Conservation (phyloP, 129 eudicot genomes). For the Artemisia tridentata region DNA sequence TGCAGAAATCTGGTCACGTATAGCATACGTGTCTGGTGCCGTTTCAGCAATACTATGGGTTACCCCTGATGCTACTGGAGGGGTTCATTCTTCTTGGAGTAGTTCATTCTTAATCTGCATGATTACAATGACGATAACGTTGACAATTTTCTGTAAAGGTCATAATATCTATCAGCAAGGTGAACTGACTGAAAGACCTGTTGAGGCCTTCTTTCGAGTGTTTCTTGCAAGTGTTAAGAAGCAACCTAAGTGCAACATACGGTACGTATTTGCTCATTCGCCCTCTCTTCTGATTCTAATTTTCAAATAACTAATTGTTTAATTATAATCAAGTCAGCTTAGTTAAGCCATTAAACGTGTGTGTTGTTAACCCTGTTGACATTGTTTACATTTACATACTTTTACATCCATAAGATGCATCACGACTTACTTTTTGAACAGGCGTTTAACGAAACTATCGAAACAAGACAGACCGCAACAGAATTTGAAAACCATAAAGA, state of each 20-base stretch:
- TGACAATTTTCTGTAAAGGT: neutral
- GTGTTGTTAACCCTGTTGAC: no score
- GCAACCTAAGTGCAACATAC: no score
- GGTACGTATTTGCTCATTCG: no score
- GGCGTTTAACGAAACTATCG: neutral
- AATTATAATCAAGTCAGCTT: no score
- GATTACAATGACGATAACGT: neutral
- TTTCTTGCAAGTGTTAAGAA: neutral
- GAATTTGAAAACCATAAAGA: neutral
- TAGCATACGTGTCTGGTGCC: slow-evolving; percentile 1
- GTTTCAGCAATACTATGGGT: slow-evolving; percentile 11
- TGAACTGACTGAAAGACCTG: slow-evolving; percentile 7
- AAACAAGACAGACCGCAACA: slow-evolving; percentile 6
- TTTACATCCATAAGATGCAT: no score
- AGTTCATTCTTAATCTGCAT: slow-evolving; percentile 17
- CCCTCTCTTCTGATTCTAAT: no score
- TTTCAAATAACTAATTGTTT: no score
- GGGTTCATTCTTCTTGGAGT: neutral
- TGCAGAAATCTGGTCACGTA: slow-evolving; percentile 1
- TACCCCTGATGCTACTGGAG: neutral
- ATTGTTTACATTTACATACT: no score
- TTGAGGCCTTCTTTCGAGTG: slow-evolving; percentile 5
- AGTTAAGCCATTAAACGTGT: no score
- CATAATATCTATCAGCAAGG: slow-evolving; percentile 9
- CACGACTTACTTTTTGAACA: neutral